These are phyloP conservation scores for Mortierella sp. DNA, from an alignment of 371 early-diverging fungal species.

Conservation along the genomic window DNA sequence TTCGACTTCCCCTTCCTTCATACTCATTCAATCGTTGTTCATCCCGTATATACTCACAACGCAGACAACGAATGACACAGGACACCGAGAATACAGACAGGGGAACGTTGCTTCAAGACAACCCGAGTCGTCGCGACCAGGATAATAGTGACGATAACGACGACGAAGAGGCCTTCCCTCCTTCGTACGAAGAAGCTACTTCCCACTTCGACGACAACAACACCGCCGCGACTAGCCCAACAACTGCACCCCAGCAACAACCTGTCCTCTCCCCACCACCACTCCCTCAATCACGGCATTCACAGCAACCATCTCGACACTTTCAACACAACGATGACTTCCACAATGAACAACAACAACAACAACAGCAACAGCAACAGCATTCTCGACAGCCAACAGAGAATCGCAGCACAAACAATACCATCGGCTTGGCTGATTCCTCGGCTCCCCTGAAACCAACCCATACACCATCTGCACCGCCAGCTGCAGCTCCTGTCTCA, in stretches of 20 bases:
- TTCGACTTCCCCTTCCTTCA: too few relatives aligned
- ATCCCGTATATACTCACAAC: neutral
- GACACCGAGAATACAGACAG: neutral
- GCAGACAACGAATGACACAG: neutral
- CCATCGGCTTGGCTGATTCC: neutral
- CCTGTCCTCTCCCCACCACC: neutral
- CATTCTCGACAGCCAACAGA: neutral
- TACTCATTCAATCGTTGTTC: neutral
- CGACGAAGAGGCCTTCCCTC: constrained; percentile 31
- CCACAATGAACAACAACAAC: neutral
- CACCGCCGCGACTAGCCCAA: neutral
- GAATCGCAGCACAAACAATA: neutral
- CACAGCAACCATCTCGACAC: constrained; percentile 6
- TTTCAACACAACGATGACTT: constrained; percentile 21
- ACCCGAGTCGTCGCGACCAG: neutral
- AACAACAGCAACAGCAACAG: neutral
- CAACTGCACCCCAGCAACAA: neutral
- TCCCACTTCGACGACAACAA: constrained; percentile 30
- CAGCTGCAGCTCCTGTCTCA: neutral
- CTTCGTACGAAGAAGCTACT: constrained; percentile 56
- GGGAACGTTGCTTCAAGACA: neutral
- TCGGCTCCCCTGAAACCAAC: neutral
- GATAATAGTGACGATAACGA: neutral
- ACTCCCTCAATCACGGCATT: constrained; percentile 6
- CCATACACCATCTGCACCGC: neutral